A percentile compares a stretch with the other conserved stretches of the same genome.
Conservation (phyloP, 306 rosid genomes). For the Coriaria nepalensis region DNA sequence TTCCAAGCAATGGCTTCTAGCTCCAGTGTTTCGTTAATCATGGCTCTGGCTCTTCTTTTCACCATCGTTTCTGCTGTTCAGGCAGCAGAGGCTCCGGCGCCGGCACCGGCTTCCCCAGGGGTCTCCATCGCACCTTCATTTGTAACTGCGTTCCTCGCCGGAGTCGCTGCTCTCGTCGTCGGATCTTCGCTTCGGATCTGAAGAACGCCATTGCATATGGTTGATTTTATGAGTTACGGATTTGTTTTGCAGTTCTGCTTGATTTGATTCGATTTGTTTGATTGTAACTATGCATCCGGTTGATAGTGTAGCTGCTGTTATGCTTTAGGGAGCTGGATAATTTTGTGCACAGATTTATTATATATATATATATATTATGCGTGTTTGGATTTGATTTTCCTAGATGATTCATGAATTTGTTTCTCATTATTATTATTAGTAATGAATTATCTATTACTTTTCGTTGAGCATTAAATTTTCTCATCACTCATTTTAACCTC, state of each 20-base stretch:
- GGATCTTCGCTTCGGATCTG: conserved; percentile 58
- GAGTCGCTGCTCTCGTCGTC: conserved; percentile 38
- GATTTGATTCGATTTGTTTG: background rate
- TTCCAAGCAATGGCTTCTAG: conserved; percentile 52
- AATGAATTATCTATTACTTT: too few species aligned
- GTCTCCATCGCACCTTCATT: conserved; percentile 37
- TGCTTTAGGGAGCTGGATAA: too few species aligned
- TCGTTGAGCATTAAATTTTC: too few species aligned
- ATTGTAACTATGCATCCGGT: too few species aligned
- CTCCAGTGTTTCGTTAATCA: conserved; percentile 24
- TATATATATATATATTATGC: too few species aligned
- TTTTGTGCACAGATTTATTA: too few species aligned
- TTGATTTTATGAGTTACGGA: background rate
- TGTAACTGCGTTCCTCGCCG: conserved; percentile 26
- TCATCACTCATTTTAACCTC: too few species aligned
- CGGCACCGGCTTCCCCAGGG: conserved; percentile 56
- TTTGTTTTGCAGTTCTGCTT: conserved; percentile 12
- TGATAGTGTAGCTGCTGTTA: too few species aligned
- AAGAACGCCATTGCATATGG: conserved; percentile 7
- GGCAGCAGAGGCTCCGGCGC: conserved; percentile 66
- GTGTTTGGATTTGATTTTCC: too few species aligned
- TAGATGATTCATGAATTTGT: too few species aligned
- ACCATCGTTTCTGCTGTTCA: conserved; percentile 30
- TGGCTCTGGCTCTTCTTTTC: conserved; percentile 27
- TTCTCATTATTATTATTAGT: too few species aligned